Conservation (phyloP, 345 rosid genomes). For the Eucalyptus decipiens region DNA sequence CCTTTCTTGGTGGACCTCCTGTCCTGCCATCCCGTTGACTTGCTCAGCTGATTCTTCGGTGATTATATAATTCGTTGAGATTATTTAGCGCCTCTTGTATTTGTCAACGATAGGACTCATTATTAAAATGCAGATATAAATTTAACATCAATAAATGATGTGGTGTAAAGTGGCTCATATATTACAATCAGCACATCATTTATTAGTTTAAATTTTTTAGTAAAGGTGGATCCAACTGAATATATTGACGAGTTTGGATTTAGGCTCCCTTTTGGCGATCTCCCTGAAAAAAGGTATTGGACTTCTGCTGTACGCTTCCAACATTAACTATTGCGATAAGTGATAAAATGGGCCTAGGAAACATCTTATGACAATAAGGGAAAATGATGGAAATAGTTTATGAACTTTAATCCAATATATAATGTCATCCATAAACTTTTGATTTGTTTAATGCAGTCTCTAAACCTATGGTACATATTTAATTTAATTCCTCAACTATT, state of each 20-base stretch:
- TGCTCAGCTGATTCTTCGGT: background rate
- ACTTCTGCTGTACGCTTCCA: too few species aligned
- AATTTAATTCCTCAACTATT: background rate
- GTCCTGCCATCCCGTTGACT: background rate
- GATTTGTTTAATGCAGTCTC: background rate
- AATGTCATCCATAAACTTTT: background rate
- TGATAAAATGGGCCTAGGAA: background rate
- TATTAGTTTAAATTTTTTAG: too few species aligned
- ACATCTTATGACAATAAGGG: too few species aligned
- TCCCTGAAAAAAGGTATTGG: too few species aligned
- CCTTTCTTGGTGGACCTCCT: background rate
- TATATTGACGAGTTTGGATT: too few species aligned
- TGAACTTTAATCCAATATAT: background rate
- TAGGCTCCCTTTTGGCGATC: rapidly evolving
- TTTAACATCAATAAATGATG: too few species aligned
- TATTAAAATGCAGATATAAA: too few species aligned
- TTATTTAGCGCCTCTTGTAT: background rate
- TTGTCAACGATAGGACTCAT: background rate
- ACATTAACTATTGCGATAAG: background rate
- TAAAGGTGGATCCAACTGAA: rapidly evolving
- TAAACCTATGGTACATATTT: background rate
- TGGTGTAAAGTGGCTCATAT: too few species aligned
- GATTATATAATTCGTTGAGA: background rate
- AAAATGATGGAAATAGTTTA: background rate
- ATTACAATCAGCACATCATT: too few species aligned